Evolutionary conservation across 1,284 basidiomycete genomes (phyloP).

Genomic region (Marasmius tenuissimus): DNA sequence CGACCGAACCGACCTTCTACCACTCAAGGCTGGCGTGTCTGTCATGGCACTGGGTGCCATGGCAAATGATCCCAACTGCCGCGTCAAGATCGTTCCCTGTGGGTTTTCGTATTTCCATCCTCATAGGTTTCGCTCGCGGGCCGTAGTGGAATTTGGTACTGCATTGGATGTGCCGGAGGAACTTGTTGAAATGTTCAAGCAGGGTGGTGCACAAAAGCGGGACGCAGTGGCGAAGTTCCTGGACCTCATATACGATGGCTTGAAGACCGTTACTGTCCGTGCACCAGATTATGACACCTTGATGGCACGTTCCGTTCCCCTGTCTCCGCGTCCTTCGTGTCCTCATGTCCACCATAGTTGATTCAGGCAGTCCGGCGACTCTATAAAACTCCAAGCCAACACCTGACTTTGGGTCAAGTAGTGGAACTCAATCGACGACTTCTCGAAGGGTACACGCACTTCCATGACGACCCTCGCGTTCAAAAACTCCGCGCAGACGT

Average conservation of each 20-base stretch:
- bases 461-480: conserved; percentile 92
- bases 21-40: conserved; percentile 94
- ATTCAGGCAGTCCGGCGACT: conserved; percentile 95
- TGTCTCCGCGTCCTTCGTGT: conserved; percentile 4
- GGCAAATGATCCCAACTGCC: conserved; percentile 84
- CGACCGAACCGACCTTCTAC: conserved; percentile 92
- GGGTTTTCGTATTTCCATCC: conserved; percentile 96
- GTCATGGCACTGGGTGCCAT: conserved; percentile 98
- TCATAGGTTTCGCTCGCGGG: conserved; percentile 91
- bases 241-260: conserved; percentile 91
- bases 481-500: conserved; percentile 83
- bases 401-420: conserved; percentile 93
- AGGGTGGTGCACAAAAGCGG: conserved; percentile 87
- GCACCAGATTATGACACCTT: conserved; percentile 98
- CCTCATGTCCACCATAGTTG: conserved; percentile 46
- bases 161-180: conserved; percentile 89
- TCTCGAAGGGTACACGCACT: conserved; percentile 91
- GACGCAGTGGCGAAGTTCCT: conserved; percentile 91
- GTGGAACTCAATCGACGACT: conserved; percentile 96
- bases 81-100: conserved; percentile 92
- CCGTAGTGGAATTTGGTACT: conserved; percentile 95
- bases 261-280: conserved; percentile 95
- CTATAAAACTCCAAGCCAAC: conserved; percentile 94
- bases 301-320: conserved; percentile 61
- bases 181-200: conserved; percentile 87